phyloP scores from a whole-genome alignment of 345 rosid genomes.

The Brassica juncea region DNA sequence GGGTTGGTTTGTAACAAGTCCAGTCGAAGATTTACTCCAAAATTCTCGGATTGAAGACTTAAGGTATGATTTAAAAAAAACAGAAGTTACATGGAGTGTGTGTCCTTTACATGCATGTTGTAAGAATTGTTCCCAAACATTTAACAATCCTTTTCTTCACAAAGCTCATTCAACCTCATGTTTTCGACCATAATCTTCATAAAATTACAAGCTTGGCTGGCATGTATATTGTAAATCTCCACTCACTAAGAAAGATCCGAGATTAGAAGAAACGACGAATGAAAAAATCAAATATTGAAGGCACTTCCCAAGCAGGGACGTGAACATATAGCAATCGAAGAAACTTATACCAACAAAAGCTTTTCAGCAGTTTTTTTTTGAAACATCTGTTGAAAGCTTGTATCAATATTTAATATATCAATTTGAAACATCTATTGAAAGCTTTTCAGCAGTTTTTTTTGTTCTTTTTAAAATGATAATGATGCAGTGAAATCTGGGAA shows the following conservation, averaged over 20 bases:
- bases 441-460: neutral
- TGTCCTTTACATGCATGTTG: neutral
- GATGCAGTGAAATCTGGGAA: neutral
- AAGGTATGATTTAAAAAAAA: no score
- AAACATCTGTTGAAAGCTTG: neutral
- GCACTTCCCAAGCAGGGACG: slow-evolving; percentile 27
- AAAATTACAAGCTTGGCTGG: neutral
- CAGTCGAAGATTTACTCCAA: neutral
- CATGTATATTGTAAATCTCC: neutral
- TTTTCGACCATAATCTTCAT: neutral
- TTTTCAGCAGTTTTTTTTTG: neutral
- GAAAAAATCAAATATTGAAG: slow-evolving; percentile 1
- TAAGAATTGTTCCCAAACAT: neutral
- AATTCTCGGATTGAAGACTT: neutral
- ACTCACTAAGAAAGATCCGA: neutral
- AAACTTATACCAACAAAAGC: neutral
- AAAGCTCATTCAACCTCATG: neutral
- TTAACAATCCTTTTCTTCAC: neutral
- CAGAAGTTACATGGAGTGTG: neutral
- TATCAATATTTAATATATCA: no score
- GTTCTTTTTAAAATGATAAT: neutral
- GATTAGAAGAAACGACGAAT: neutral
- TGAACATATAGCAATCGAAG: neutral
- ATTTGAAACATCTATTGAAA: neutral
- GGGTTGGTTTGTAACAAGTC: neutral